These are phyloP conservation scores for Solanum etuberosum DNA, from an alignment of 257 asterid species.

Conservation along the genomic window DNA sequence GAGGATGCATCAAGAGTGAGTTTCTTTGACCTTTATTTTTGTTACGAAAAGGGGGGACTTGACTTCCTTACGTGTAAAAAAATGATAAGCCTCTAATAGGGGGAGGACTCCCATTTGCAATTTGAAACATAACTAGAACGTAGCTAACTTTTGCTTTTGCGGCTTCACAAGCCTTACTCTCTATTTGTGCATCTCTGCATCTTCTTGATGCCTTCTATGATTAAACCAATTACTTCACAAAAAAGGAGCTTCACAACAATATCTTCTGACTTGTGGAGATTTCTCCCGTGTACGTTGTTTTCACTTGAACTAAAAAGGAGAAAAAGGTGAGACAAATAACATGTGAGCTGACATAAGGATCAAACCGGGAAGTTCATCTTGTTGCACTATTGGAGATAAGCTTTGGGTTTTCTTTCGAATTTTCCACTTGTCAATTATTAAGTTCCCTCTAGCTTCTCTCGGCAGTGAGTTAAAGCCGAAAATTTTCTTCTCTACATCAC, in stretches of 20 bases:
- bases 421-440: too few species aligned
- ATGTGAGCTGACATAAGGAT: neutral
- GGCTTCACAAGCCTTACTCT: neutral
- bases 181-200: neutral
- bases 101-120: neutral
- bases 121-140: neutral
- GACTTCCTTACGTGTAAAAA: neutral
- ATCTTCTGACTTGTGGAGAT: neutral
- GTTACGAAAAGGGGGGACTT: neutral
- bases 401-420: too few species aligned
- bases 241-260: neutral
- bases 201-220: neutral
- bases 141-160: neutral
- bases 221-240: neutral
- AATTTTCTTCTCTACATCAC: too few species aligned
- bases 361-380: neutral
- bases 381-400: too few species aligned
- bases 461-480: too few species aligned
- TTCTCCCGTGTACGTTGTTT: neutral
- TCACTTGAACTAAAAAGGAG: neutral
- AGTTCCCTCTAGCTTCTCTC: too few species aligned
- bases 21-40: neutral
- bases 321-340: neutral
- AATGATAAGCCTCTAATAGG: neutral
- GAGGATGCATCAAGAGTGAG: neutral